Evolutionary conservation across 768 basidiomycete genomes (phyloP).

Genomic region (Termitomyces sp.): DNA sequence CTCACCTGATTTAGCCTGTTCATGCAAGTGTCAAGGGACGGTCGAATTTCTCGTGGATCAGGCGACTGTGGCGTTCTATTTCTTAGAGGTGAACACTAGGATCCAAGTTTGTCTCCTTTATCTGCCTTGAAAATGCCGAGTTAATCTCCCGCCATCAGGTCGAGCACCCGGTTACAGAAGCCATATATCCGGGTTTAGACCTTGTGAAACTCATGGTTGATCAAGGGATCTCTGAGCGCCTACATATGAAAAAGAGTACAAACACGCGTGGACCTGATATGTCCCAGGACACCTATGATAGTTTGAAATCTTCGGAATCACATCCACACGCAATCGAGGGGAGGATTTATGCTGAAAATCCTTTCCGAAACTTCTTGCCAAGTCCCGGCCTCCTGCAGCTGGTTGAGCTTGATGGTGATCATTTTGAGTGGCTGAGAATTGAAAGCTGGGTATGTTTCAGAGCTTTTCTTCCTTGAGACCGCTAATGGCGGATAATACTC

Average conservation of each 20-base stretch:
- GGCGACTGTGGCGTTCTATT: conserved; percentile 52
- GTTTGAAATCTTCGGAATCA: conserved; percentile 10
- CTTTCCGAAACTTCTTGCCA: conserved; percentile 54
- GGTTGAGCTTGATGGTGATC: conserved; percentile 35
- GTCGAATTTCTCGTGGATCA: conserved; percentile 68
- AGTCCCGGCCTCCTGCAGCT: conserved; percentile 61
- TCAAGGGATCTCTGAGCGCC: conserved; percentile 46
- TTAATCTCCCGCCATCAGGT: conserved; percentile 38
- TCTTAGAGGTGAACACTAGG: conserved; percentile 72
- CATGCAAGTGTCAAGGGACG: conserved; percentile 41
- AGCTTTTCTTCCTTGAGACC: background rate
- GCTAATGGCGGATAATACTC: background rate
- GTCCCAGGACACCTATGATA: conserved; percentile 38
- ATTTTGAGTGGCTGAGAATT: conserved; percentile 54
- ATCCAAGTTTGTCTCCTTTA: conserved; percentile 40
- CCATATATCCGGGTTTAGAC: conserved; percentile 52
- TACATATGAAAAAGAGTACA: conserved; percentile 8
- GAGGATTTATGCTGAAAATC: conserved; percentile 51
- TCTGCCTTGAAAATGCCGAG: background rate
- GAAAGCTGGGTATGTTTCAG: conserved; percentile 49
- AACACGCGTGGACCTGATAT: conserved; percentile 23
- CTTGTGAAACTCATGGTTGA: conserved; percentile 64
- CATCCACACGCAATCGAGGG: conserved; percentile 19
- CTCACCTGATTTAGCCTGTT: background rate
- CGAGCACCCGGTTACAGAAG: conserved; percentile 68